Conservation (phyloP, 2,329 filamentous ascomycete species). For the Nothophaeocryptopus gaeumannii region DNA sequence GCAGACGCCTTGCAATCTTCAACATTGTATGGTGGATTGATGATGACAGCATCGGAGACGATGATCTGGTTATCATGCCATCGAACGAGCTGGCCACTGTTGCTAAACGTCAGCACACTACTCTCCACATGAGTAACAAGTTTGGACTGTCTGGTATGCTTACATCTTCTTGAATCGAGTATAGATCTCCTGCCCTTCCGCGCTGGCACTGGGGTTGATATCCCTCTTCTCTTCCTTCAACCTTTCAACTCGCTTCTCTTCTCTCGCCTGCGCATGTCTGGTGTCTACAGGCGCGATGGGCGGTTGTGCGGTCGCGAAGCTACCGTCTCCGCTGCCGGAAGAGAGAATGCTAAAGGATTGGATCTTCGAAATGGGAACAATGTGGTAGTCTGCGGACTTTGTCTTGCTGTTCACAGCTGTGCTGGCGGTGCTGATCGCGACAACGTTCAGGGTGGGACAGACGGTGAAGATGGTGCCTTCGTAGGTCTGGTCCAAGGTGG, state of each 20-base stretch:
- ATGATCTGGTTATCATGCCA: constrained; percentile 61
- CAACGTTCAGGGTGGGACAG: constrained; percentile 58
- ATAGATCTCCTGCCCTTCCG: constrained; percentile 62
- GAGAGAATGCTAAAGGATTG: constrained; percentile 55
- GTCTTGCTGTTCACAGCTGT: constrained; percentile 44
- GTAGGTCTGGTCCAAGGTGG: constrained; percentile 51
- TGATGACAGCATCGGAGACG: constrained; percentile 59
- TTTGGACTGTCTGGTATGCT: constrained; percentile 17
- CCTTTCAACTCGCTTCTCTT: constrained; percentile 55
- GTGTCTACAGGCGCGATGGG: constrained; percentile 53
- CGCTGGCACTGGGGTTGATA: constrained; percentile 59
- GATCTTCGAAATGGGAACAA: constrained; percentile 60
- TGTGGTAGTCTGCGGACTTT: constrained; percentile 54
- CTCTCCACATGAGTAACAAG: neutral
- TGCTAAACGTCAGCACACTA: neutral
- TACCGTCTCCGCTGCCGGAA: constrained; percentile 35
- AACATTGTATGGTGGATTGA: constrained; percentile 56
- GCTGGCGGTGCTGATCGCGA: constrained; percentile 55
- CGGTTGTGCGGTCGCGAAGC: constrained; percentile 46
- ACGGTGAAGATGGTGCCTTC: constrained; percentile 64
- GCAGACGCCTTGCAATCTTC: constrained; percentile 52
- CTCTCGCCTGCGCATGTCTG: constrained; percentile 53
- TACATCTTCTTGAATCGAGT: constrained; percentile 59
- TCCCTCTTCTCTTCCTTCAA: constrained; percentile 58
- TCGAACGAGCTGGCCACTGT: constrained; percentile 47